A percentile compares a stretch with the other conserved stretches of the same genome.
These are phyloP conservation scores for Colletotrichum sp. DNA, from an alignment of 2,329 filamentous ascomycete species.

Conservation along the genomic window DNA sequence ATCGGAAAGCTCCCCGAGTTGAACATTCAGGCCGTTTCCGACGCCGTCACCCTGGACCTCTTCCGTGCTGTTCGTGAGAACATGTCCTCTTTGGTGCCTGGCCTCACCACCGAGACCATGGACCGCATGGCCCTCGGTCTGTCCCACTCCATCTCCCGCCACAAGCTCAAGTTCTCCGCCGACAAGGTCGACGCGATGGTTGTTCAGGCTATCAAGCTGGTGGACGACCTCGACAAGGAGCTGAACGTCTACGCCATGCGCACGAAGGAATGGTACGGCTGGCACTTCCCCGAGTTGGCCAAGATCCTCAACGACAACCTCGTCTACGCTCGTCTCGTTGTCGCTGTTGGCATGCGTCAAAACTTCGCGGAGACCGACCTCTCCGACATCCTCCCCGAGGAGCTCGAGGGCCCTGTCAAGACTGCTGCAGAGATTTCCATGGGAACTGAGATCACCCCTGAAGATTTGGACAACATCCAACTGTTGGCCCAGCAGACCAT, in stretches of 20 bases:
- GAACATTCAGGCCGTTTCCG: conserved; percentile 79
- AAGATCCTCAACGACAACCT: conserved; percentile 98
- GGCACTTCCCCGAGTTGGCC: conserved; percentile 98
- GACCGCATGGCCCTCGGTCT: conserved; percentile 96
- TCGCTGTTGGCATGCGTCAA: conserved; percentile 87
- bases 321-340: conserved; percentile 87
- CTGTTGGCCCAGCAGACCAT: conserved; percentile 93
- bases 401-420: conserved; percentile 92
- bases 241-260: conserved; percentile 99
- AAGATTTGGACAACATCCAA: conserved; percentile 93
- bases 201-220: conserved; percentile 90
- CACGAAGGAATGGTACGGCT: conserved; percentile 99
- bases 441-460: conserved; percentile 94
- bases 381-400: conserved; percentile 90
- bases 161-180: conserved; percentile 98
- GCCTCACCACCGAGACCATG: conserved; percentile 82
- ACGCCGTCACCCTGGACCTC: conserved; percentile 83
- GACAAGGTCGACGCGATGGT: conserved; percentile 99
- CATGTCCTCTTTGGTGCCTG: conserved; percentile 87
- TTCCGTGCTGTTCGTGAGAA: conserved; percentile 95
- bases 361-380: conserved; percentile 80
- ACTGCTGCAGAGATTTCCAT: conserved; percentile 95
- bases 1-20: conserved; percentile 92
- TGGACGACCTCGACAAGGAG: conserved; percentile 98
- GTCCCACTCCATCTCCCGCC: conserved; percentile 92